A percentile compares a stretch with the other conserved stretches of the same genome.
Conservation (phyloP, 2,329 filamentous ascomycete genomes). For the Orbilia brochopaga region DNA sequence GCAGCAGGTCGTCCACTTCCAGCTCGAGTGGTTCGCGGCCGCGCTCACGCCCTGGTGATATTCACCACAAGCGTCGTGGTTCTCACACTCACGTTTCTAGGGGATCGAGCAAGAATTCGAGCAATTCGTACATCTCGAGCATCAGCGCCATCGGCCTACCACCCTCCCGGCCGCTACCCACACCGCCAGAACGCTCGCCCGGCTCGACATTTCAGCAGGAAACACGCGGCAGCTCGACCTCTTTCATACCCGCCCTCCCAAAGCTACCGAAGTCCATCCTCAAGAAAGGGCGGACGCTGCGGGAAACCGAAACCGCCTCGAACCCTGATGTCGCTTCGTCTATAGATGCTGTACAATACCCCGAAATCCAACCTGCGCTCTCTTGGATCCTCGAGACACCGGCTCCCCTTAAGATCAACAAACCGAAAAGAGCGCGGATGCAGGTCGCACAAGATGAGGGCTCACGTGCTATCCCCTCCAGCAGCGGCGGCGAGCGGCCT, state of each 20-base stretch:
- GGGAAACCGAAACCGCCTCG: slow-evolving; percentile 40
- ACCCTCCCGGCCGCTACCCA: slow-evolving; percentile 46
- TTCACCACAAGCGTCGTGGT: slow-evolving; percentile 38
- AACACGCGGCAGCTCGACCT: slow-evolving; percentile 19
- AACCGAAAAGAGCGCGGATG: slow-evolving; percentile 49
- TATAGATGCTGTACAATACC: slow-evolving; percentile 49
- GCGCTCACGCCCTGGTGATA: slow-evolving; percentile 27
- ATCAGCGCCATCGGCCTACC: slow-evolving; percentile 46
- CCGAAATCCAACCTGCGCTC: slow-evolving; percentile 49
- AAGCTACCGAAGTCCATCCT: slow-evolving; percentile 47
- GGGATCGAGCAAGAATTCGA: slow-evolving; percentile 41
- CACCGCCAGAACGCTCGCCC: slow-evolving; percentile 36
- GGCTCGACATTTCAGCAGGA: slow-evolving; percentile 34
- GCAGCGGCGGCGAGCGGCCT: slow-evolving; percentile 16
- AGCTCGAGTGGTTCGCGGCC: slow-evolving; percentile 44
- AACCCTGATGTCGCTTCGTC: slow-evolving; percentile 47
- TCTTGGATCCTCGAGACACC: slow-evolving; percentile 50
- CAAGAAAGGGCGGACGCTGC: slow-evolving; percentile 39
- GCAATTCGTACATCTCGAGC: slow-evolving; percentile 43
- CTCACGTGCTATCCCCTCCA: slow-evolving; percentile 36
- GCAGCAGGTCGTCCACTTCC: slow-evolving; percentile 46
- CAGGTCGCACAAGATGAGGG: slow-evolving; percentile 41
- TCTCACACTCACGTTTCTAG: slow-evolving; percentile 39
- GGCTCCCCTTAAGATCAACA: slow-evolving; percentile 48
- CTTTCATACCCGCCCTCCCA: slow-evolving; percentile 24